phyloP scores from a whole-genome alignment of 1,284 basidiomycete genomes.

The Hymenochaete sp. region DNA sequence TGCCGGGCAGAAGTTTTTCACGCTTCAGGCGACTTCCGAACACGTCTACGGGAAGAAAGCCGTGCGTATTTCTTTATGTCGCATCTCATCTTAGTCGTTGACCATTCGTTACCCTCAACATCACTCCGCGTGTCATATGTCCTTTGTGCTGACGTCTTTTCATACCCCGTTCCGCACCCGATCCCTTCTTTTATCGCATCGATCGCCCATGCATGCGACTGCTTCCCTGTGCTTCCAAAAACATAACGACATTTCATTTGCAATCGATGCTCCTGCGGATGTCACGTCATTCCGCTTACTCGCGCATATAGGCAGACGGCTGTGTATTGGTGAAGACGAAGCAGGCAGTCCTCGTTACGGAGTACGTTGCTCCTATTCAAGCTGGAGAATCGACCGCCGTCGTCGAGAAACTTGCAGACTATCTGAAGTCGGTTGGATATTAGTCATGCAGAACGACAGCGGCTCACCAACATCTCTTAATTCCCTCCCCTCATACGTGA shows the following conservation, averaged over 20 bases:
- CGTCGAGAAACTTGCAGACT: slow-evolving; percentile 74
- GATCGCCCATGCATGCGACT: not conserved
- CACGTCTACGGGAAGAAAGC: slow-evolving; percentile 77
- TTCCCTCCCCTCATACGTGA: too few relatives aligned
- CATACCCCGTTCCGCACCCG: slow-evolving; percentile 12
- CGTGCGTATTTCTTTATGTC: slow-evolving; percentile 40
- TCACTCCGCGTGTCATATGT: slow-evolving; percentile 13
- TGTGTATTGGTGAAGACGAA: slow-evolving; percentile 80
- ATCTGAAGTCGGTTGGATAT: slow-evolving; percentile 60
- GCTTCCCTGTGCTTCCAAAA: slow-evolving; percentile 3
- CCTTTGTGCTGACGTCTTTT: not conserved
- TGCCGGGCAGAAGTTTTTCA: slow-evolving; percentile 76
- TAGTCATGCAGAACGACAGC: too few relatives aligned
- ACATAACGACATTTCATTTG: slow-evolving; percentile 8
- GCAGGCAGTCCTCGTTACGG: slow-evolving; percentile 79
- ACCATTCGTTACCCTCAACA: not conserved
- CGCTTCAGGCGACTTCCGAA: slow-evolving; percentile 47
- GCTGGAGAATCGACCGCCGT: slow-evolving; percentile 66
- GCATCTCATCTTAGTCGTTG: slow-evolving; percentile 1
- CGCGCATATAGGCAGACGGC: slow-evolving; percentile 59
- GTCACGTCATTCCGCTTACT: not conserved
- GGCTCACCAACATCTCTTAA: too few relatives aligned
- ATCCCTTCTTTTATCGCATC: slow-evolving; percentile 4
- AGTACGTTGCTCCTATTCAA: slow-evolving; percentile 66
- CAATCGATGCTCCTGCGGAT: too few relatives aligned